These are phyloP conservation scores for Pulveroboletus sp. DNA, from an alignment of 1,284 basidiomycete genomes.

Conservation along the genomic window DNA sequence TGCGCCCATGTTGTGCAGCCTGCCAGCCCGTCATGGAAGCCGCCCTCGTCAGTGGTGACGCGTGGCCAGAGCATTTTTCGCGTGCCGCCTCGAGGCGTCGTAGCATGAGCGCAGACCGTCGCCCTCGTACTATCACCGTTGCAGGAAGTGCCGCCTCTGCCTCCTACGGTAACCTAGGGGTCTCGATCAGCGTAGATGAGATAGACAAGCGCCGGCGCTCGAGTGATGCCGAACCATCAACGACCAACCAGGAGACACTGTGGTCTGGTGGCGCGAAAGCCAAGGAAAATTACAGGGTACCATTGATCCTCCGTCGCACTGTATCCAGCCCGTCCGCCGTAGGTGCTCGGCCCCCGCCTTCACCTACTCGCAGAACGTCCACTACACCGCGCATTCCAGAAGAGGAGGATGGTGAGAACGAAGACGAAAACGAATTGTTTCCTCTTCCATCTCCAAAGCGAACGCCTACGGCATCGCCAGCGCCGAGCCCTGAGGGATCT, in stretches of 20 bases:
- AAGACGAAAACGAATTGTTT: conserved; percentile 51
- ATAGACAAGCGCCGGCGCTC: conserved; percentile 54
- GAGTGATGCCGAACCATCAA: conserved; percentile 27
- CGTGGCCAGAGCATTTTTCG: conserved; percentile 61
- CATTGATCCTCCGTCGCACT: neutral
- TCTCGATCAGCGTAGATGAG: conserved; percentile 58
- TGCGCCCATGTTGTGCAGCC: conserved; percentile 60
- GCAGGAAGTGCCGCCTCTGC: conserved; percentile 30
- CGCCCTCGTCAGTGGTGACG: conserved; percentile 46
- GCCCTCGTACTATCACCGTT: conserved; percentile 30
- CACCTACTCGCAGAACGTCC: conserved; percentile 14
- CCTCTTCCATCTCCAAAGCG: conserved; percentile 56
- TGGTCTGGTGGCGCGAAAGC: conserved; percentile 19
- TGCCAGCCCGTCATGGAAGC: conserved; percentile 53
- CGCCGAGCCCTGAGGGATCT: conserved; percentile 31
- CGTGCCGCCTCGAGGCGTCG: conserved; percentile 59
- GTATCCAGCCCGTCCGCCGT: neutral
- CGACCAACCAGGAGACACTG: neutral
- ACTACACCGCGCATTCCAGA: conserved; percentile 37
- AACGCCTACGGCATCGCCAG: conserved; percentile 41
- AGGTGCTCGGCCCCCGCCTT: conserved; percentile 7
- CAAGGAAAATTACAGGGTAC: neutral
- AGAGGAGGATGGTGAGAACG: conserved; percentile 50
- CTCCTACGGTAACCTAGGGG: conserved; percentile 23
- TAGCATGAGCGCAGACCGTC: conserved; percentile 45